Conservation (phyloP, 2,329 filamentous ascomycete genomes). For the Parastagonospora nodorum region DNA sequence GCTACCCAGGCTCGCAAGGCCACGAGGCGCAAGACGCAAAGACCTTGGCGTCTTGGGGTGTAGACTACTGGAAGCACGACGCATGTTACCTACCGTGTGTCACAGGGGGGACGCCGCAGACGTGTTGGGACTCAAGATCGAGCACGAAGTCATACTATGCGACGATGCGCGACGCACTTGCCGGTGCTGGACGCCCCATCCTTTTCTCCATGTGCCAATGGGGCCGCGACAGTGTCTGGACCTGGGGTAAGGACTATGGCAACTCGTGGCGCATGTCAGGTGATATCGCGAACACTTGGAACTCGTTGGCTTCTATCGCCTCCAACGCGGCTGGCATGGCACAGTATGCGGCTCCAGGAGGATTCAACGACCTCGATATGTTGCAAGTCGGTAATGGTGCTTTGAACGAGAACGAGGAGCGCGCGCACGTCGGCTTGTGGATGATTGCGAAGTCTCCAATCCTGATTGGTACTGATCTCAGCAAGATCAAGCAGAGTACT, state of each 20-base stretch:
- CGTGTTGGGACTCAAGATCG: slow-evolving; percentile 51
- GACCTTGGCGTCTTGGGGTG: slow-evolving; percentile 37
- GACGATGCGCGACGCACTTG: slow-evolving; percentile 46
- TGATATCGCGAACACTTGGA: slow-evolving; percentile 21
- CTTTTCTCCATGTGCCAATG: slow-evolving; percentile 40
- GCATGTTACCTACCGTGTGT: slow-evolving; percentile 42
- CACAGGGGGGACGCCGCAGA: slow-evolving; percentile 32
- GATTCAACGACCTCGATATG: slow-evolving; percentile 24
- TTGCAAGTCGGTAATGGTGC: slow-evolving; percentile 14
- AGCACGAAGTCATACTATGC: slow-evolving; percentile 57
- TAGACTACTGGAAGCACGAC: slow-evolving; percentile 46
- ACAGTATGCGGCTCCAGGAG: slow-evolving; percentile 12
- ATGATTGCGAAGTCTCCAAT: slow-evolving; percentile 47
- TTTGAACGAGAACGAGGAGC: slow-evolving; percentile 30
- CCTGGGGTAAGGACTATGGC: slow-evolving; percentile 33
- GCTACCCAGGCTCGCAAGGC: slow-evolving; percentile 35
- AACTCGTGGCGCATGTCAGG: slow-evolving; percentile 31
- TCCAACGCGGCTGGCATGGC: slow-evolving; percentile 13
- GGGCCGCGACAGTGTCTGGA: slow-evolving; percentile 30
- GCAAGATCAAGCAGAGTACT: slow-evolving; percentile 41
- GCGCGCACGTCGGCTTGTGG: slow-evolving; percentile 46
- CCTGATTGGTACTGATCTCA: slow-evolving; percentile 49
- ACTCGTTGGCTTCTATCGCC: slow-evolving; percentile 13
- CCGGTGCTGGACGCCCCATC: slow-evolving; percentile 17
- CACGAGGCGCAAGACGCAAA: slow-evolving; percentile 34